These are phyloP conservation scores for Babjeviella inositovora DNA, from an alignment of 805 yeast genomes.

Conservation along the genomic window DNA sequence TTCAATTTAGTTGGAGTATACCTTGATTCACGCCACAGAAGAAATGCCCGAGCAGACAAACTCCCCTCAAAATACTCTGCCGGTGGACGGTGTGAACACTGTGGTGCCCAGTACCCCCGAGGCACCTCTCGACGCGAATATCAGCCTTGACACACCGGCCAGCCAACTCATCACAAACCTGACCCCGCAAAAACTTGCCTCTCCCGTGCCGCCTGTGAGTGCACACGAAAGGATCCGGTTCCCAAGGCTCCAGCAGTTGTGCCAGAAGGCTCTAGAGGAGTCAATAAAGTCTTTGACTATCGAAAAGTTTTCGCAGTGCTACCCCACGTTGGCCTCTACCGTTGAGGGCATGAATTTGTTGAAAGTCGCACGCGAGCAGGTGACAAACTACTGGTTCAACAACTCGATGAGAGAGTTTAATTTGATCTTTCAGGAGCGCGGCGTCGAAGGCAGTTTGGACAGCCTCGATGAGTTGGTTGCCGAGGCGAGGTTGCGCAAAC, in stretches of 20 bases:
- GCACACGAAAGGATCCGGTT: constrained; percentile 20
- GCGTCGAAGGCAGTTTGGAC: constrained; percentile 22
- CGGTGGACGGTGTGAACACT: no score
- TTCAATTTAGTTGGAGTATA: no score
- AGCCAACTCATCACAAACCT: constrained; percentile 1
- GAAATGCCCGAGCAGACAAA: no score
- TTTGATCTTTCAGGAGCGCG: constrained; percentile 31
- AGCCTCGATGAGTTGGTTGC: constrained; percentile 29
- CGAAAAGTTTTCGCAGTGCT: constrained; percentile 35
- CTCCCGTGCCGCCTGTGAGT: constrained; percentile 3
- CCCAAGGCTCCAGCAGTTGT: constrained; percentile 29
- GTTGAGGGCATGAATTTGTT: constrained; percentile 26
- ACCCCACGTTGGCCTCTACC: constrained; percentile 31
- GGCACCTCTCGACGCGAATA: no score
- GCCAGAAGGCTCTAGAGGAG: constrained; percentile 36
- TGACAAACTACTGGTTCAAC: constrained; percentile 31
- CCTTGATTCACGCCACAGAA: no score
- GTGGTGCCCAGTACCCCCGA: no score
- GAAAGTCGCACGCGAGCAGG: constrained; percentile 32
- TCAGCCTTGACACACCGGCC: no score
- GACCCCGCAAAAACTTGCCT: constrained; percentile 1
- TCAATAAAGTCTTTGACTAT: constrained; percentile 30
- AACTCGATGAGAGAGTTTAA: constrained; percentile 36
- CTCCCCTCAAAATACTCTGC: no score
- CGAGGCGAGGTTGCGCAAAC: constrained; percentile 10